Conservation (phyloP, 306 rosid species). For the Carpinus fangiana region DNA sequence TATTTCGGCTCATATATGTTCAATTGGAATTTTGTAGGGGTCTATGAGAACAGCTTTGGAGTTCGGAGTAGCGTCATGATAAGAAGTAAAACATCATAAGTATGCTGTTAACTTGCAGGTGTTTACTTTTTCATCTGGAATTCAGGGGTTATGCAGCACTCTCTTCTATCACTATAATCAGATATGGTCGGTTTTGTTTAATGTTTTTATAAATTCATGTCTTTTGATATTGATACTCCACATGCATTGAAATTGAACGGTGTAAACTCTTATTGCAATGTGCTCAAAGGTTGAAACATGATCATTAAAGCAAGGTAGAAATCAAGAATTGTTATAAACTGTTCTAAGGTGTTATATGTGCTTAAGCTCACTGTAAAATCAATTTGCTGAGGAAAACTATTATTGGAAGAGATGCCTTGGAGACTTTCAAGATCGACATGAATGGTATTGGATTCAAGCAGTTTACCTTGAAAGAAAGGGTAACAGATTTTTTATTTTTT, state of each 20-base stretch:
- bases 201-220: background rate
- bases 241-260: background rate
- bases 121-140: background rate
- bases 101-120: background rate
- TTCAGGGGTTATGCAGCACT: background rate
- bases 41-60: slow-evolving; percentile 9
- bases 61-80: background rate
- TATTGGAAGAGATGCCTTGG: too few relatives aligned
- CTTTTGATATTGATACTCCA: background rate
- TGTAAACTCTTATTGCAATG: background rate
- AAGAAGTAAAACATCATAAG: background rate
- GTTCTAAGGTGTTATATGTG: too few relatives aligned
- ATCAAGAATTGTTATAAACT: too few relatives aligned
- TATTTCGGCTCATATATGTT: background rate
- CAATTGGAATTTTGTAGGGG: slow-evolving; percentile 25
- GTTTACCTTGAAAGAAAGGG: background rate
- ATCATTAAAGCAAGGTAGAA: too few relatives aligned
- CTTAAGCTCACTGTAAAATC: too few relatives aligned
- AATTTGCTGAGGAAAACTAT: too few relatives aligned
- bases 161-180: background rate
- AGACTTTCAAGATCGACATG: background rate
- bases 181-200: background rate
- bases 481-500: too few relatives aligned
- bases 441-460: background rate
- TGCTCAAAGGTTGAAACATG: background rate